Evolutionary conservation across 2,329 filamentous ascomycete genomes (phyloP).

Genomic region (Penicillium sp.): DNA sequence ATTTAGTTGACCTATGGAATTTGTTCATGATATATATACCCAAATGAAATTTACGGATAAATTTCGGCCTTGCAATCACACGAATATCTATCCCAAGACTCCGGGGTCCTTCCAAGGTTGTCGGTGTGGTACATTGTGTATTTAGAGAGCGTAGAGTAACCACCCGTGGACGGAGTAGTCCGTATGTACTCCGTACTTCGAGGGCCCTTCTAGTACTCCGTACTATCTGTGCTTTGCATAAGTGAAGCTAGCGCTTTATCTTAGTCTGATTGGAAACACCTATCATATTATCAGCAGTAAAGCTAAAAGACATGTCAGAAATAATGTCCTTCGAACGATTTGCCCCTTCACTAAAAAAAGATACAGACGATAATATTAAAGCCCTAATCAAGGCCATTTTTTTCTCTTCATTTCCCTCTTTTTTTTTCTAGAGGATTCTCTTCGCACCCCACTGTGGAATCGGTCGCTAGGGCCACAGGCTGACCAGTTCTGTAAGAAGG

Average conservation of each 20-base stretch:
- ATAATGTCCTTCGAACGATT: not conserved
- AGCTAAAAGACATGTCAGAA: not conserved
- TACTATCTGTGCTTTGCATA: not conserved
- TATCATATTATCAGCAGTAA: not conserved
- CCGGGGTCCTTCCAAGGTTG: not conserved
- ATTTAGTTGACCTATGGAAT: too few relatives aligned
- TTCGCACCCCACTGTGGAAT: constrained; percentile 9
- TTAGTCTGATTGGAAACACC: not conserved
- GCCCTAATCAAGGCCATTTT: not conserved
- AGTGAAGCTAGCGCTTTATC: not conserved
- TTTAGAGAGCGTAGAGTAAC: too few relatives aligned
- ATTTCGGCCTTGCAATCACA: too few relatives aligned
- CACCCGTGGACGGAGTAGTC: not conserved
- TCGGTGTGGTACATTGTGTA: too few relatives aligned
- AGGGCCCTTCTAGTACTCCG: not conserved
- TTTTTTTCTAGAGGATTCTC: constrained; percentile 7
- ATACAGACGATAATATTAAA: not conserved
- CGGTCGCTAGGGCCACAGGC: constrained; percentile 36
- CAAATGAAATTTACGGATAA: too few relatives aligned
- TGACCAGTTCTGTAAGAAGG: constrained; percentile 30
- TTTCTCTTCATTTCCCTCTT: not conserved
- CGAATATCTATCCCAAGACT: too few relatives aligned
- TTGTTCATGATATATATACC: too few relatives aligned
- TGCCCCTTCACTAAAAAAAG: not conserved
- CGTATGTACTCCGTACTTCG: not conserved